phyloP scores from a whole-genome alignment of 805 yeast genomes.

The Candida michaelii region DNA sequence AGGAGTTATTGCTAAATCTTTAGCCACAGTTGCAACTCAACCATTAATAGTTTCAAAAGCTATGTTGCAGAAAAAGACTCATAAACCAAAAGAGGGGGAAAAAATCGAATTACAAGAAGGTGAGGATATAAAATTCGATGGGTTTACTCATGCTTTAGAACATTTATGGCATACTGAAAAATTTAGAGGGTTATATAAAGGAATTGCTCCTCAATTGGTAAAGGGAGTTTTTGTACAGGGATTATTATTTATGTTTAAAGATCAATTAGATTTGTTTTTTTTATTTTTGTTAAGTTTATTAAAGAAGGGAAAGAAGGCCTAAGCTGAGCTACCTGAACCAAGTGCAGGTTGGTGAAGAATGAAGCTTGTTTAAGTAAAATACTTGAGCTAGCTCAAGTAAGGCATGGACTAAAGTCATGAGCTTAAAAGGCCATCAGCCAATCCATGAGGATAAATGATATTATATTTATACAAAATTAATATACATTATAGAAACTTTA shows the following conservation, averaged over 20 bases:
- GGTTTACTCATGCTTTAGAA: conserved; percentile 62
- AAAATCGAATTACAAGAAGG: conserved; percentile 21
- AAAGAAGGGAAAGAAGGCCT: conserved; percentile 10
- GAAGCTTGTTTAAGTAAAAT: too few relatives aligned
- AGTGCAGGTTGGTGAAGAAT: too few relatives aligned
- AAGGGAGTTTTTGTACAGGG: conserved; percentile 88
- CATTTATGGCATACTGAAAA: conserved; percentile 68
- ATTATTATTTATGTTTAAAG: conserved; percentile 76
- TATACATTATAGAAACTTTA: too few relatives aligned
- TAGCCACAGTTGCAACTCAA: conserved; percentile 80
- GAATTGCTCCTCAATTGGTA: conserved; percentile 72
- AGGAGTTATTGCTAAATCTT: conserved; percentile 78
- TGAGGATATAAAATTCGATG: conserved; percentile 45
- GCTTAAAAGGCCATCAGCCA: too few relatives aligned
- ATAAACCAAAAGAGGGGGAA: conserved; percentile 16
- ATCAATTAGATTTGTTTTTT: conserved; percentile 52
- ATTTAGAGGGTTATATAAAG: conserved; percentile 67
- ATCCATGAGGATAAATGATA: too few relatives aligned
- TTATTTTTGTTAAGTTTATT: conserved; percentile 29
- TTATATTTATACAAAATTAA: too few relatives aligned
- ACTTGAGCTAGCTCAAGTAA: too few relatives aligned
- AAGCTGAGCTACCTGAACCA: too few relatives aligned
- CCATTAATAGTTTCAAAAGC: conserved; percentile 85
- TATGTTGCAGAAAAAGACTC: conserved; percentile 59
- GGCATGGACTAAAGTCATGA: too few relatives aligned